Base-by-base conservation (phyloP, 148 eudicot species). In the Pouteria glomerata region DNA sequence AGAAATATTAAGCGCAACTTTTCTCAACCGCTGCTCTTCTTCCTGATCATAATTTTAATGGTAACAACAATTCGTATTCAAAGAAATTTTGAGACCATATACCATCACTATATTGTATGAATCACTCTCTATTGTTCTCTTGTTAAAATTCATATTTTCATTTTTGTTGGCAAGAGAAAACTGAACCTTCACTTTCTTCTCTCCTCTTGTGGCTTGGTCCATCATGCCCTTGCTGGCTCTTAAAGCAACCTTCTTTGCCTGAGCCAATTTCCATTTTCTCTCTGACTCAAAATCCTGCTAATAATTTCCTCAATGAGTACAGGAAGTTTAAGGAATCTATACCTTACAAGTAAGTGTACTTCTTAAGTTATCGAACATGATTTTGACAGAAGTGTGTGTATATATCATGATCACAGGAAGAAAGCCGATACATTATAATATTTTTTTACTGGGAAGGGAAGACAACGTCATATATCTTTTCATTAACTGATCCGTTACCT, bases 231-330 rank as follows among this genome's bases (percentile, higher is more conserved):
- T 92, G 92, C 99, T 96, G 66, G 99, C 99, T 75, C 95, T 82
- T 78, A 88, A 77, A 74, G 99, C 96, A 70, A 96, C 91, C 84
- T 86, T 96, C 83, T 92, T 96, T 71, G 99, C 99, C 77, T 81
- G 97, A 8, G 95, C 88, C 71, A 96, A 70, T 79, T 96, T 96
- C 92, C 94, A 96, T 84, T 92, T 96, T 79, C 99, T 85, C 84
- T 96, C 99, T 21, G 97, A 87, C 78, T 96, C 97, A 71, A 96
- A 90, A 79, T 96, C 99, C 99, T 96, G 85, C 34, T n/a, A 80
- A 79, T 44, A 73, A 33, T 33, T 69, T 70, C 15, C 56, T 42
- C 33, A 71, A 61, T 73, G 53, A 73, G 75, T 19, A 56, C 23
- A 42, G 21, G 24, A 63, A 5, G 37, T 69, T 13, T 19, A 21